phyloP scores from a whole-genome alignment of 139 green algal genomes.

The Auxenochlorella pyrenoidosa region DNA sequence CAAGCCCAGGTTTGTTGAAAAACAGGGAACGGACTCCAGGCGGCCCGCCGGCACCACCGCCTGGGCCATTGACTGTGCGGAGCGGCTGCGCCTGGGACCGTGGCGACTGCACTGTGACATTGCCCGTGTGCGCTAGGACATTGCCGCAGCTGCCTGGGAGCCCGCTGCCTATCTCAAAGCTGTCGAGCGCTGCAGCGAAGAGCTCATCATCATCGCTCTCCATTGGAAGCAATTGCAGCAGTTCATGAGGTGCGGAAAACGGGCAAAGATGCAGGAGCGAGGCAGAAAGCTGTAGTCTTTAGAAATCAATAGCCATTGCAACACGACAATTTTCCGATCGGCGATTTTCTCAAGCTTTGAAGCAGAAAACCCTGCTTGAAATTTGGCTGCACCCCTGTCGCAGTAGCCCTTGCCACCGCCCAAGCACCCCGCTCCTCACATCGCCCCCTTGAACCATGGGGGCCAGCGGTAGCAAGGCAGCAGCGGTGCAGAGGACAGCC shows the following conservation, averaged over 20 bases:
- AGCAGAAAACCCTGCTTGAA: too few relatives aligned
- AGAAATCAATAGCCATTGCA: too few relatives aligned
- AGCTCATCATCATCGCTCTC: constrained; percentile 3
- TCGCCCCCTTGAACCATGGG: background rate
- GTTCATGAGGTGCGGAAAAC: too few relatives aligned
- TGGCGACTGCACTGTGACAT: background rate
- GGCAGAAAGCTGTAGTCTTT: too few relatives aligned
- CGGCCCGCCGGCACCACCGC: background rate
- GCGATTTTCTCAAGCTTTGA: too few relatives aligned
- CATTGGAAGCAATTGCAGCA: background rate
- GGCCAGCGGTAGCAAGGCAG: background rate
- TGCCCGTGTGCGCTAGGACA: too few relatives aligned
- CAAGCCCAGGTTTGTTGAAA: background rate
- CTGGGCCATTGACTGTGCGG: background rate
- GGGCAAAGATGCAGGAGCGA: too few relatives aligned
- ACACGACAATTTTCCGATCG: too few relatives aligned
- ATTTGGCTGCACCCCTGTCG: too few relatives aligned
- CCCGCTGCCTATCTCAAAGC: background rate
- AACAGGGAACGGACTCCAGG: background rate
- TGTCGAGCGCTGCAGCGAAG: background rate
- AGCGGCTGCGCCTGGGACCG: background rate
- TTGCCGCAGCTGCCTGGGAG: background rate
- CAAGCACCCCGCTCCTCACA: too few relatives aligned
- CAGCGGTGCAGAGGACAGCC: background rate
- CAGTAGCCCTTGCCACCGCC: too few relatives aligned